These are phyloP conservation scores for Dictyophora rubrovolvata DNA, from an alignment of 768 basidiomycete genomes.

Conservation along the genomic window DNA sequence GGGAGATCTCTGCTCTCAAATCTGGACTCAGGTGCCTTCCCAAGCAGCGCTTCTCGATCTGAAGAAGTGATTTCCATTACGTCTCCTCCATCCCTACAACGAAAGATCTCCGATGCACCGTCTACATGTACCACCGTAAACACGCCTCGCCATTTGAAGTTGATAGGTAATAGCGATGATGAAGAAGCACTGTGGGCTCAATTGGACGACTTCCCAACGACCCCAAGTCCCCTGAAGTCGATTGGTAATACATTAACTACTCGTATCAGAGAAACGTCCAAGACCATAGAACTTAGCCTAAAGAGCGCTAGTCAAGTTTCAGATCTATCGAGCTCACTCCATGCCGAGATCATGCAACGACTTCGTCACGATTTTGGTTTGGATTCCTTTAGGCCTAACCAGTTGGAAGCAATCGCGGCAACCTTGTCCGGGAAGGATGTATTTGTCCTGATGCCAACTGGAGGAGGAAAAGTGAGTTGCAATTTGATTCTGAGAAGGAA, in stretches of 20 bases:
- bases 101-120: not conserved
- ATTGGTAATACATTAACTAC: slow-evolving; percentile 4
- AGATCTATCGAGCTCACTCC: slow-evolving; percentile 20
- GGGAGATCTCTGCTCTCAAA: not conserved
- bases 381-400: slow-evolving; percentile 64
- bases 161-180: not conserved
- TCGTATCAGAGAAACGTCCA: not conserved
- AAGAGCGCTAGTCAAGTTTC: not conserved
- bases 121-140: not conserved
- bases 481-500: slow-evolving; percentile 29
- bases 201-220: slow-evolving; percentile 1
- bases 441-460: slow-evolving; percentile 94
- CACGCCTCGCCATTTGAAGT: not conserved
- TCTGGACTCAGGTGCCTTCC: not conserved
- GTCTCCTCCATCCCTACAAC: not conserved
- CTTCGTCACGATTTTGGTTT: slow-evolving; percentile 56
- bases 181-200: slow-evolving; percentile 8
- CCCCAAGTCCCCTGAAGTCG: not conserved
- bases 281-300: not conserved
- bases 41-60: not conserved
- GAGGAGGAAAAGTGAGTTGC: slow-evolving; percentile 83
- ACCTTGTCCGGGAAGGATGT: slow-evolving; percentile 76
- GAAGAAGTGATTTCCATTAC: not conserved
- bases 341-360: slow-evolving; percentile 42
- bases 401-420: slow-evolving; percentile 76